These are phyloP conservation scores for Mucor indicus DNA, from an alignment of 371 early-diverging fungal genomes.

Conservation along the genomic window DNA sequence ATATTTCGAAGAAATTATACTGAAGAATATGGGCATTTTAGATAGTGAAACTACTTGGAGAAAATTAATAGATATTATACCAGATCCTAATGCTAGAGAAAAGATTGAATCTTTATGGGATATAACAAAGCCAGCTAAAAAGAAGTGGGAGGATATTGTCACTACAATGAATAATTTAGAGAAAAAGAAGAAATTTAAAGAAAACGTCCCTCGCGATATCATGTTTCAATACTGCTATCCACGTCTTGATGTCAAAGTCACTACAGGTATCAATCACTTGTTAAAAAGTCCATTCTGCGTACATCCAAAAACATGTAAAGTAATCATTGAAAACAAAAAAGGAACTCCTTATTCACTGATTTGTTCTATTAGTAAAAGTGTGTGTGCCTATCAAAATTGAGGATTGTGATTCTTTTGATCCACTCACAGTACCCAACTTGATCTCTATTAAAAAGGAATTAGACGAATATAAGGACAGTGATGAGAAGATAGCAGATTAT, in stretches of 20 bases:
- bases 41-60: slow-evolving; percentile 59
- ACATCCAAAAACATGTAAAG: slow-evolving; percentile 92
- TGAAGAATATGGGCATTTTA: slow-evolving; percentile 74
- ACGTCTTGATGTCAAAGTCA: slow-evolving; percentile 95
- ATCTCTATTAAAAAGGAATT: slow-evolving; percentile 60
- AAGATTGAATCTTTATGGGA: slow-evolving; percentile 51
- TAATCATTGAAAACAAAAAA: no score
- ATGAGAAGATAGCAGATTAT: slow-evolving; percentile 39
- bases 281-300: slow-evolving; percentile 99
- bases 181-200: slow-evolving; percentile 11
- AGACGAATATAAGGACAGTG: slow-evolving; percentile 21
- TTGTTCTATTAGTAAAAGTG: slow-evolving; percentile 73
- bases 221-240: slow-evolving; percentile 89
- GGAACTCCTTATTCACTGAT: no score
- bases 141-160: slow-evolving; percentile 59
- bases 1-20: slow-evolving; percentile 65
- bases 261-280: slow-evolving; percentile 91
- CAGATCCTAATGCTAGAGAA: slow-evolving; percentile 61
- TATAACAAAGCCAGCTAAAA: slow-evolving; percentile 37
- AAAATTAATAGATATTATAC: slow-evolving; percentile 71
- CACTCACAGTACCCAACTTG: slow-evolving; percentile 76
- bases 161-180: slow-evolving; percentile 4
- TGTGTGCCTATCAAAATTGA: slow-evolving; percentile 88
- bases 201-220: slow-evolving; percentile 59
- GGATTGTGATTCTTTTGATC: slow-evolving; percentile 80